Base-by-base conservation (phyloP, 1,284 basidiomycete genomes). In the Tylopilus sp. region DNA sequence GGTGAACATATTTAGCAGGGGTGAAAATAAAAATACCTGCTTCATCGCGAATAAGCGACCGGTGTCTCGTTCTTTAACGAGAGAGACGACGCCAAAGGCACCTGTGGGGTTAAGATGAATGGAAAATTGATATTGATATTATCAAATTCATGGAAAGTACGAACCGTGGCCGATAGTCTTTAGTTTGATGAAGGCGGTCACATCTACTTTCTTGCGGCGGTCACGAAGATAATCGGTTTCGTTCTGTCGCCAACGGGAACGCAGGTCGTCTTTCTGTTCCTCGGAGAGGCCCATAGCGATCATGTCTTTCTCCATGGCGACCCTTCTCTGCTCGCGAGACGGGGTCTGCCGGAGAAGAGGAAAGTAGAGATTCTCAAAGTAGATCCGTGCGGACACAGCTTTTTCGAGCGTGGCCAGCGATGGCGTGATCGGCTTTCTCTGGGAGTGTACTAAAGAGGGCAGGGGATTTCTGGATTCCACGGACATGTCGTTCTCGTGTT, bases 341-440 rank as follows among this genome's bases (percentile, higher is more conserved):
- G 87, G 82, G 53, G 89, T 78, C 62, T 92, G 84, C 65, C 89
- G 80, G 68, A 94, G 78, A 42, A 96, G 76, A n/a, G 88, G 82
- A 67, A 93, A 94, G 68, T 98, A 99, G 40, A 94, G 78, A 62
- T 94, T 95, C 75, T 99, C 94, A 70, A 98, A 96, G 77, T 85
- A 96, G 69, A 98, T 91, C 64, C 91, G 85, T 45, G 89, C 84
- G 11, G 93, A 87, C 42, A 94, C 91, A 47, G 93, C 91, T 67
- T 89, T 93, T 70, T 98, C 94, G 63, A 98, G 76, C 15, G 95
- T 97, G 40, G 85, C 78, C 44, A 98, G 76, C 44, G 91, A 93
- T 21, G 93, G 92, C 12, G 78, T 82, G 62, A 94, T 83, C 46
- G 73, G 71, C 62, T 75, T 80, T 59, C 70, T 72, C 49, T 67